Percentiles rank a stretch among this genome's conserved stretches.
Evolutionary conservation across 225 moss, liverwort and hornwort genomes (phyloP).

Genomic region (Rhytidiadelphus loreus): DNA sequence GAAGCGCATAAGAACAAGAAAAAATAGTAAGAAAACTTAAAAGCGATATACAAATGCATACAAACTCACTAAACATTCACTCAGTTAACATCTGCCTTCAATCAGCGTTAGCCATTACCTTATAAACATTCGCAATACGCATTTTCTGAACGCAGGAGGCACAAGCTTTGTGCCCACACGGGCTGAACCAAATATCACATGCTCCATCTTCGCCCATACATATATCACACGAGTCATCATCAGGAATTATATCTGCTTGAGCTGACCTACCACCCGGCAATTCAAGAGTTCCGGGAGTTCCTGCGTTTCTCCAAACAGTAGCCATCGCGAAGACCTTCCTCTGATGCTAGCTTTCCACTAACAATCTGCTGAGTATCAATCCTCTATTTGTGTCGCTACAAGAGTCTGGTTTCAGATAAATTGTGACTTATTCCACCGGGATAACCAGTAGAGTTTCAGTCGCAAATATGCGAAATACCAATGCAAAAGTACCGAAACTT

Average conservation of each 20-base stretch:
- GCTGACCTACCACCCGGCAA: slow-evolving; percentile 14
- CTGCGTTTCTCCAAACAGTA: slow-evolving; percentile 36
- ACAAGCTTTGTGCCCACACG: slow-evolving; percentile 46
- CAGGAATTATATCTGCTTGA: slow-evolving; percentile 23
- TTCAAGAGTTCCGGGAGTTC: slow-evolving; percentile 13
- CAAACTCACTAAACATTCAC: neutral
- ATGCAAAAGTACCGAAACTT: neutral
- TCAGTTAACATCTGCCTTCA: neutral
- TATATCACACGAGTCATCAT: slow-evolving; percentile 47
- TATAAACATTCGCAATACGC: slow-evolving; percentile 51
- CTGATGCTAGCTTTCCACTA: neutral
- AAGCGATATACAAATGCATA: neutral
- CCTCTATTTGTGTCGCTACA: neutral
- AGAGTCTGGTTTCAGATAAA: neutral
- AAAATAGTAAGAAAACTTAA: neutral
- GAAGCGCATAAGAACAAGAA: neutral
- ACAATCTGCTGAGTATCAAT: neutral
- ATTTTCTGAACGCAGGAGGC: slow-evolving; percentile 43
- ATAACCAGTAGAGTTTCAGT: neutral
- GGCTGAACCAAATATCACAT: slow-evolving; percentile 39
- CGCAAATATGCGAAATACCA: neutral
- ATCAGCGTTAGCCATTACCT: slow-evolving; percentile 5
- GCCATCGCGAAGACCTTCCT: slow-evolving; percentile 8
- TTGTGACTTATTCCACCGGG: neutral
- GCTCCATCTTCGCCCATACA: slow-evolving; percentile 49